Evolutionary conservation across 305 asterid species (phyloP).

Genomic region (Rubia balearica): DNA sequence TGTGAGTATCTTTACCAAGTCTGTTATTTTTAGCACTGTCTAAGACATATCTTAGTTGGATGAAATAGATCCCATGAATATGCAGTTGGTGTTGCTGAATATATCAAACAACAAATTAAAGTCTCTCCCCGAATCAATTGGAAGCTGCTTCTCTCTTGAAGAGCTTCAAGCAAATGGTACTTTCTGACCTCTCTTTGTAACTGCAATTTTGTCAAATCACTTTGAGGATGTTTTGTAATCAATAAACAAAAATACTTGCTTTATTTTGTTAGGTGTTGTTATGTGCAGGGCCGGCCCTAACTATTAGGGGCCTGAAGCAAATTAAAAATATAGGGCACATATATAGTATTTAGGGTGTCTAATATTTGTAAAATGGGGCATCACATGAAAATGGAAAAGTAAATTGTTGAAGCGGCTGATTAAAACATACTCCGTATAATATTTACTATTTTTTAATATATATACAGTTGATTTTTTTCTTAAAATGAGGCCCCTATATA

Average conservation of each 20-base stretch:
- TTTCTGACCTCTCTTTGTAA: constrained; percentile 14
- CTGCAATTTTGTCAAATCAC: not conserved
- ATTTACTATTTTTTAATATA: no score
- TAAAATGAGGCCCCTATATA: no score
- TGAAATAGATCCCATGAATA: constrained; percentile 13
- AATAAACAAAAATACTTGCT: not conserved
- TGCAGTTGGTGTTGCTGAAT: constrained; percentile 84
- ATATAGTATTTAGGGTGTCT: no score
- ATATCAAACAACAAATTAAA: constrained; percentile 80
- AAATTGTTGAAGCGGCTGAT: no score
- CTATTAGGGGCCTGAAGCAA: no score
- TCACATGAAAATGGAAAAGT: no score
- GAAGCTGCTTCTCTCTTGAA: constrained; percentile 91
- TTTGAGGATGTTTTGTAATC: not conserved
- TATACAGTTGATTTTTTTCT: no score
- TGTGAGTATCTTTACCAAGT: constrained; percentile 41
- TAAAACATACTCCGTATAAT: no score
- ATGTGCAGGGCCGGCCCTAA: no score
- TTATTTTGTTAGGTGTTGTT: not conserved
- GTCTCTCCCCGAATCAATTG: constrained; percentile 86
- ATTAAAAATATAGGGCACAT: no score
- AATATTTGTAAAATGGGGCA: no score
- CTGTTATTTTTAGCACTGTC: not conserved
- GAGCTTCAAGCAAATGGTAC: constrained; percentile 97
- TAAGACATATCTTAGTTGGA: constrained; percentile 1